Percentiles rank a stretch among this genome's conserved stretches.
Conservation (phyloP, 2,329 filamentous ascomycete species). For the Biscogniauxia sp. region DNA sequence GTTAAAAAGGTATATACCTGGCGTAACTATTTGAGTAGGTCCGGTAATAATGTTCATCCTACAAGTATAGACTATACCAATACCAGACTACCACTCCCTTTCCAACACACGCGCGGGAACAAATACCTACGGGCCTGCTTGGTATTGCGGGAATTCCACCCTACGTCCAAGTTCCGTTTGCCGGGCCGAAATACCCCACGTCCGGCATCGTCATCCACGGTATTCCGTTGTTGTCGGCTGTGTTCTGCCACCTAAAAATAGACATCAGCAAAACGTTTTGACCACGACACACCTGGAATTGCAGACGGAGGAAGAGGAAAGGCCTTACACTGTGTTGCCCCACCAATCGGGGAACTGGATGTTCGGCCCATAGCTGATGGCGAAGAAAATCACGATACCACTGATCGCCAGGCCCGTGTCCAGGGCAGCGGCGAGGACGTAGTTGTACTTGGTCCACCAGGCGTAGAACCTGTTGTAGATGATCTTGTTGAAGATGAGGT, state of each 20-base stretch:
- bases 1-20: no score
- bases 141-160: no score
- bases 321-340: conserved; percentile 37
- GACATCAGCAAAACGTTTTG: conserved; percentile 9
- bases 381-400: conserved; percentile 37
- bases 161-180: conserved; percentile 33
- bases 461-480: conserved; percentile 40
- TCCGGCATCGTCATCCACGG: conserved; percentile 33
- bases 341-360: conserved; percentile 35
- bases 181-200: conserved; percentile 32
- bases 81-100: no score
- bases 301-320: background rate
- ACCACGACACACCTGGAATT: background rate
- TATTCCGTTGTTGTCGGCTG: conserved; percentile 31
- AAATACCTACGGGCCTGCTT: no score
- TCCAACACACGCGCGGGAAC: no score
- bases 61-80: no score
- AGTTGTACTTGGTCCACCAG: conserved; percentile 49
- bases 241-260: conserved; percentile 31
- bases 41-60: no score
- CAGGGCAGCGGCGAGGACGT: conserved; percentile 34
- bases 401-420: conserved; percentile 33
- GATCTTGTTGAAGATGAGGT: conserved; percentile 44
- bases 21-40: no score
- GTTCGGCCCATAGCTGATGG: conserved; percentile 33